These are phyloP conservation scores for Limonium bicolor DNA, from an alignment of 148 eudicot species.

Conservation along the genomic window DNA sequence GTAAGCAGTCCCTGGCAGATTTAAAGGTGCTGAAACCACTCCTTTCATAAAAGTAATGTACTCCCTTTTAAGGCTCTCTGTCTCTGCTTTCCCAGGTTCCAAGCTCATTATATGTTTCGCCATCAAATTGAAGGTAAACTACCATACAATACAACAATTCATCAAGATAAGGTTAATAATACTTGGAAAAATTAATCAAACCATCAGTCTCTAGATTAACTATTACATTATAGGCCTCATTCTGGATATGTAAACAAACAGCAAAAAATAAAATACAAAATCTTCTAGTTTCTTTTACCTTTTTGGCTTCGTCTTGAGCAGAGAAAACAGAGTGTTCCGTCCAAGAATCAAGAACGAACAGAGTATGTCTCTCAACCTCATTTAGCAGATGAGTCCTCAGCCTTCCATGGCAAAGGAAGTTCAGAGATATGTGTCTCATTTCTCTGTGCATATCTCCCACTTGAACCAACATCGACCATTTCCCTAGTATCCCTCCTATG, in stretches of 20 bases:
- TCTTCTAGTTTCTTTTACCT: slow-evolving; percentile 23
- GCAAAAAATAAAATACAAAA: not conserved
- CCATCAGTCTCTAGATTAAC: no score
- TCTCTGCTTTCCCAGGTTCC: slow-evolving; percentile 75
- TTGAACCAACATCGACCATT: slow-evolving; percentile 93
- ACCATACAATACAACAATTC: not conserved
- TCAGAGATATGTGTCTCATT: slow-evolving; percentile 84
- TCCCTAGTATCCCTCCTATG: slow-evolving; percentile 94
- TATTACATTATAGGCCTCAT: no score
- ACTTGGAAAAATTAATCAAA: not conserved
- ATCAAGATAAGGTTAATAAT: not conserved
- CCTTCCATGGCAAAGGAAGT: slow-evolving; percentile 76
- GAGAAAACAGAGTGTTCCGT: slow-evolving; percentile 42
- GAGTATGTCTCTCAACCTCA: slow-evolving; percentile 69
- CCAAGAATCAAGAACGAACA: slow-evolving; percentile 67
- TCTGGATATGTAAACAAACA: no score
- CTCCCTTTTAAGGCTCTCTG: slow-evolving; percentile 80
- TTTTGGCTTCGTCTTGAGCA: slow-evolving; percentile 95
- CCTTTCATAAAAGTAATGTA: slow-evolving; percentile 98
- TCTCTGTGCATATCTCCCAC: slow-evolving; percentile 95
- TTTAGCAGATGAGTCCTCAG: slow-evolving; percentile 57
- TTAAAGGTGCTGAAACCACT: slow-evolving; percentile 80
- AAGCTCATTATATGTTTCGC: slow-evolving; percentile 91
- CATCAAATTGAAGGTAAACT: slow-evolving; percentile 96
- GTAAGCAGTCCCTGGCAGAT: slow-evolving; percentile 93